phyloP scores from a whole-genome alignment of 768 basidiomycete species.

The Boletus rufocinnamomeus region DNA sequence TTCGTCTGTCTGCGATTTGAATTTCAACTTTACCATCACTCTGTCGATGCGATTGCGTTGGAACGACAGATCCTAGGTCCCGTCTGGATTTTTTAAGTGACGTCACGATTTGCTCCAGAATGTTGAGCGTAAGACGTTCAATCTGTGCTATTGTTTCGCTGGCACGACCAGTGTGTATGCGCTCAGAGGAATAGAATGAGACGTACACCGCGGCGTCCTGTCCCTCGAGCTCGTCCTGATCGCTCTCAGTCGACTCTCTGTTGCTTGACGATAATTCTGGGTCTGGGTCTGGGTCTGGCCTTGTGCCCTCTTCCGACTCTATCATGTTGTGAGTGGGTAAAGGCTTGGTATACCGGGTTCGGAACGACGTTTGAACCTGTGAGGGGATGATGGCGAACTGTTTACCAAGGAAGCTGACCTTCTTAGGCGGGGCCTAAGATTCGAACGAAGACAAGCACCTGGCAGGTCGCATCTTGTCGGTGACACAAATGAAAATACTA shows the following conservation, averaged over 20 bases:
- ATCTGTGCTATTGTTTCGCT: slow-evolving; percentile 32
- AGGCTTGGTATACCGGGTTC: not conserved
- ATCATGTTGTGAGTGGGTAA: slow-evolving; percentile 1
- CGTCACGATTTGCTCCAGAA: slow-evolving; percentile 35
- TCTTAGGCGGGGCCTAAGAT: not conserved
- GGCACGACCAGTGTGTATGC: slow-evolving; percentile 5
- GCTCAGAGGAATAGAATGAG: not conserved
- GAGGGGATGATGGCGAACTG: not conserved
- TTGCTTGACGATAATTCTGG: not conserved
- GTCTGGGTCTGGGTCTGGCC: not conserved
- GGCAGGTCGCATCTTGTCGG: not conserved
- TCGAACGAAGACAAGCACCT: not conserved
- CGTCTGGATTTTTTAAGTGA: slow-evolving; percentile 14
- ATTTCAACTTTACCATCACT: slow-evolving; percentile 34
- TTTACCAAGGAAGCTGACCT: not conserved
- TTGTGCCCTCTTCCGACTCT: not conserved
- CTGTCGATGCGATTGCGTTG: slow-evolving; percentile 8
- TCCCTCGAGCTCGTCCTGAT: slow-evolving; percentile 17
- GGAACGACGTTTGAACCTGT: not conserved
- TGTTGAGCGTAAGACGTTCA: slow-evolving; percentile 32
- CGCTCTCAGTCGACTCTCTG: slow-evolving; percentile 8
- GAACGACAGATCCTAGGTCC: not conserved
- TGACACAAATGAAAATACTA: not conserved
- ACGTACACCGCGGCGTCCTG: slow-evolving; percentile 10
- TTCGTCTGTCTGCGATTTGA: slow-evolving; percentile 39